A percentile compares a stretch with the other conserved stretches of the same genome.
These are phyloP conservation scores for Gracilaria vermiculophylla DNA, from an alignment of 23 red algal species.

Conservation along the genomic window DNA sequence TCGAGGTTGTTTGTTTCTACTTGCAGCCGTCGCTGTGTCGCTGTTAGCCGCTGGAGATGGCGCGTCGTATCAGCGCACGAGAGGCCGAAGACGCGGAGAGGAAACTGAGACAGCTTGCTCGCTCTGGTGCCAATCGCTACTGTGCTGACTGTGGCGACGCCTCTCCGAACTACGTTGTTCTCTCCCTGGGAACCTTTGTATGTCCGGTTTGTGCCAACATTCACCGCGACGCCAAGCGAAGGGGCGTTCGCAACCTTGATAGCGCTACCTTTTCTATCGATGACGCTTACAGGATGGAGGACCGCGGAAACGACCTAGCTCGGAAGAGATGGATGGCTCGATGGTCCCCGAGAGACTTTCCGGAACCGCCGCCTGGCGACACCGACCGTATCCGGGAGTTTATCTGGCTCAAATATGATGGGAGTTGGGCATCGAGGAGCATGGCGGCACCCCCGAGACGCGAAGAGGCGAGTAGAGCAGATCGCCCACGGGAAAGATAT, in stretches of 20 bases:
- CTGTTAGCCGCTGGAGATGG: conserved; percentile 5
- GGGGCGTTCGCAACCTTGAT: conserved; percentile 70
- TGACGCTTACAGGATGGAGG: conserved; percentile 74
- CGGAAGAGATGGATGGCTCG: conserved; percentile 73
- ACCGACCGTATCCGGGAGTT: conserved; percentile 61
- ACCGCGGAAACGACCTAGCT: conserved; percentile 71
- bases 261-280: conserved; percentile 72
- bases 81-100: conserved; percentile 82
- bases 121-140: conserved; percentile 60
- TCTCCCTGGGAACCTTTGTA: conserved; percentile 81
- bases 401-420: conserved; percentile 92
- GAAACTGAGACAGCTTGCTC: conserved; percentile 17
- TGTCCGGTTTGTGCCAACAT: conserved; percentile 70
- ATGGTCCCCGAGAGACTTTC: conserved; percentile 73
- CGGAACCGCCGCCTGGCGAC: conserved; percentile 66
- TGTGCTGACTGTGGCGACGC: conserved; percentile 83
- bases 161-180: conserved; percentile 55
- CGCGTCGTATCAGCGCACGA: conserved; percentile 52
- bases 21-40: not conserved
- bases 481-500: not conserved
- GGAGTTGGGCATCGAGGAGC: conserved; percentile 66
- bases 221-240: conserved; percentile 75
- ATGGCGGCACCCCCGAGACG: not conserved
- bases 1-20: not conserved
- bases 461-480: conserved; percentile 12